Evolutionary conservation across 2,329 filamentous ascomycete genomes (phyloP).

Genomic region (Aspergillus tubingensis): DNA sequence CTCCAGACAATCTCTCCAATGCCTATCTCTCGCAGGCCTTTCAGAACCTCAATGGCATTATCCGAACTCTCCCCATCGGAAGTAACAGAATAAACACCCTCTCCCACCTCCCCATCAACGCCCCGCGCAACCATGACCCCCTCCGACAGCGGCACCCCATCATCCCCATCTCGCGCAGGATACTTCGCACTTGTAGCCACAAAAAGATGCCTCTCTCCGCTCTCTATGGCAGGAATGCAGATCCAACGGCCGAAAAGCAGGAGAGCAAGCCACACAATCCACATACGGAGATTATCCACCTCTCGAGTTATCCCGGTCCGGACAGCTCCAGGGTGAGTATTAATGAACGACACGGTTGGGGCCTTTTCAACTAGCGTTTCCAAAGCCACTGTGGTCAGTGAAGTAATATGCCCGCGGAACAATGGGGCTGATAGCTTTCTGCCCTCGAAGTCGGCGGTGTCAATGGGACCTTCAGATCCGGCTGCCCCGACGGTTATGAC

Average conservation of each 20-base stretch:
- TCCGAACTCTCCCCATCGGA: neutral
- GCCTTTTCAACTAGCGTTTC: neutral
- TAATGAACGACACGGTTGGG: slow-evolving; percentile 1
- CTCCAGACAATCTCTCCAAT: slow-evolving; percentile 5
- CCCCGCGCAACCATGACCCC: neutral
- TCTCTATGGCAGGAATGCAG: neutral
- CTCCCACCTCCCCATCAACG: neutral
- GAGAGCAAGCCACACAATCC: neutral
- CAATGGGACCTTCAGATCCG: neutral
- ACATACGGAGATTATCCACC: neutral
- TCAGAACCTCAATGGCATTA: neutral
- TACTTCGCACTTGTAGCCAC: slow-evolving; percentile 8
- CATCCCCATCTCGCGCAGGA: neutral
- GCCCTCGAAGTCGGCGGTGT: slow-evolving; percentile 3
- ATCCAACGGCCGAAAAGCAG: neutral
- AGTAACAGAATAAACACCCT: slow-evolving; percentile 8
- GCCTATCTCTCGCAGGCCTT: neutral
- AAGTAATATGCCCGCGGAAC: neutral
- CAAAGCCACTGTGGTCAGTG: neutral
- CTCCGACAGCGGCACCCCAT: neutral
- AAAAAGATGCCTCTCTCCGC: slow-evolving; percentile 12
- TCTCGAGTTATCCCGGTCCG: neutral
- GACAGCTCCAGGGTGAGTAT: slow-evolving; percentile 4
- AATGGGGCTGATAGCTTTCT: neutral
- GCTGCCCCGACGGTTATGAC: slow-evolving; percentile 5